Evolutionary conservation across 768 basidiomycete genomes (phyloP), one percentile per base, ranked within the genome.

Genomic region (Tricholoma sp.): DNA sequence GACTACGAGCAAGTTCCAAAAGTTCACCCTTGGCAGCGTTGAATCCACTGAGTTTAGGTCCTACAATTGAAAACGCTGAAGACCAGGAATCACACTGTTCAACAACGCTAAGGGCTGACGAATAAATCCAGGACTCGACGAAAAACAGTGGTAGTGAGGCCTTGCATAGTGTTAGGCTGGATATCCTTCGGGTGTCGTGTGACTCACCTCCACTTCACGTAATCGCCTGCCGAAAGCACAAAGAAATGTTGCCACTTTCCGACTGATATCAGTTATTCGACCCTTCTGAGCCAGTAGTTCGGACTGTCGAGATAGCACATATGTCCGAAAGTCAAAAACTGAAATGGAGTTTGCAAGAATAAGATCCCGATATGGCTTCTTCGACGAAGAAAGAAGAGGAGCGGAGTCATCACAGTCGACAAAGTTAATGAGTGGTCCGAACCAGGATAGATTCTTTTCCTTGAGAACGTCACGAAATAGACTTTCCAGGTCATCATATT

Each of bases 51-150:
- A 82, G 66, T 9, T 76, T 66, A 2, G 74, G 55, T 2, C 78
- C 74, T 50, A 86, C 79, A 47, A 84, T 66, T 20, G 76, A 73
- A 57, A 76, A 70, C 1, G 69, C 60, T n/a, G 72, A 67, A 10
- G 80, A 78, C 91, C 93, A 94, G 2, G 71, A 69, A 59, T 91
- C 87, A 63, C 88, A 91, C 61, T 86, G 85, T 11, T 91, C 86
- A 28, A 94, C 83, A 44, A 88, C 84, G 59, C 87, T 91, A 44
- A 95, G 76, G 17, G 92, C 86, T 0, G 94, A 92, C 15, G 90
- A 92, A 70, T 93, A 98, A 33, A 82, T 88, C 97, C 97, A 99
- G 0, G 91, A 88, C 66, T 97, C 91, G 33, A 97, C 76, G 67
- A 96, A 97, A 65, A 86, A 82, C 15, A 75, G 73, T 0, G 88